Conservation (phyloP, 345 rosid genomes). For the Passiflora organensis region DNA sequence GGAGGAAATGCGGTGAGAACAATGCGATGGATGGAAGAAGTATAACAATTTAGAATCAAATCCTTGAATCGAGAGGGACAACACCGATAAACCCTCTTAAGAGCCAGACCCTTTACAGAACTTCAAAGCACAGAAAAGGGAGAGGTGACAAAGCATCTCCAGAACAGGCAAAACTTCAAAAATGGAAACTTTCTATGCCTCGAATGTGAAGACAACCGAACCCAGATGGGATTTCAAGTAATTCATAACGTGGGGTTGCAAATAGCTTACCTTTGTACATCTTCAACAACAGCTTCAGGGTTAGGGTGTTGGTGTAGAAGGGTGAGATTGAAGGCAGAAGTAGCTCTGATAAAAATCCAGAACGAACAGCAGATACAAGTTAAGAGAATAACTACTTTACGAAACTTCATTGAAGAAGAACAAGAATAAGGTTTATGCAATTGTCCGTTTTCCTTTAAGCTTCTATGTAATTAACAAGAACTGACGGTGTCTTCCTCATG, state of each 20-base stretch:
- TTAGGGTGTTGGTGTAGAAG: slow-evolving; percentile 19
- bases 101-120: too few species aligned
- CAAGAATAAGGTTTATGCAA: background rate
- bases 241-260: background rate
- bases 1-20: slow-evolving; percentile 14
- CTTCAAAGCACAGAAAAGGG: too few species aligned
- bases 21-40: too few species aligned
- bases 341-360: background rate
- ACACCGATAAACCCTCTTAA: background rate
- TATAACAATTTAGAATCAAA: background rate
- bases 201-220: too few species aligned
- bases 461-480: slow-evolving; percentile 10
- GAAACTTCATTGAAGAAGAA: slow-evolving; percentile 30
- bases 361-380: slow-evolving; percentile 5
- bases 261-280: slow-evolving; percentile 13
- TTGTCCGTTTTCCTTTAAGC: slow-evolving; percentile 3
- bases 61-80: background rate
- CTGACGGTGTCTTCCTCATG: slow-evolving; percentile 6
- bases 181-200: too few species aligned
- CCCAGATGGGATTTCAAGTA: slow-evolving; percentile 5
- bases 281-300: slow-evolving; percentile 20
- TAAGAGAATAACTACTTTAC: slow-evolving; percentile 32
- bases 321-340: slow-evolving; percentile 18
- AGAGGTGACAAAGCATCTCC: too few species aligned
- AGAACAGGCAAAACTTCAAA: too few species aligned